phyloP scores from a whole-genome alignment of 169 alveolate species.

The Eimeria praecox region DNA sequence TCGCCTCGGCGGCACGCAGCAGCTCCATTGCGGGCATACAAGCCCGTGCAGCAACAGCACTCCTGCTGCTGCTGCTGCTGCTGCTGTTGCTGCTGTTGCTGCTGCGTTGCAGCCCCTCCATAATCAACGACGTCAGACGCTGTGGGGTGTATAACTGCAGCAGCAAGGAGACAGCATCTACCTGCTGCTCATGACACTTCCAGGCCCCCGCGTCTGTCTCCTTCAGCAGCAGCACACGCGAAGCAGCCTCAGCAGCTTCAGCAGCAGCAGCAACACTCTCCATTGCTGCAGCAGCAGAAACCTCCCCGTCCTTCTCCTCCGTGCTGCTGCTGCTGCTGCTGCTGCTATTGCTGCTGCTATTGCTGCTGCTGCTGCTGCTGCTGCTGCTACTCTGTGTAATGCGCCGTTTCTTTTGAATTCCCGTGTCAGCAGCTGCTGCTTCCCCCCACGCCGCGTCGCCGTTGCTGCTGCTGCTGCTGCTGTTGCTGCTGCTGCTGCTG shows the following conservation, averaged over 20 bases:
- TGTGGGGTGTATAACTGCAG: neutral
- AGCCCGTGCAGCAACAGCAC: neutral
- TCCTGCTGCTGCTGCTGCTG: neutral
- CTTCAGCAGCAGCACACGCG: neutral
- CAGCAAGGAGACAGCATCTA: slow-evolving; percentile 2
- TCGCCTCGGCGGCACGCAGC: slow-evolving; percentile 49
- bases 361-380: neutral
- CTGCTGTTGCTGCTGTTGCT: slow-evolving; percentile 7
- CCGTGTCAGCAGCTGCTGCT: neutral
- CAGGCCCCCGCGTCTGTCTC: slow-evolving; percentile 33
- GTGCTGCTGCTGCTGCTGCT: neutral
- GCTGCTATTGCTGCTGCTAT: slow-evolving; percentile 12
- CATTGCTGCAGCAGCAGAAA: neutral
- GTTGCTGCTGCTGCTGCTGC: slow-evolving; percentile 26
- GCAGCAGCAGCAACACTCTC: neutral
- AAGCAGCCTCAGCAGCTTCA: neutral
- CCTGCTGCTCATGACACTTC: slow-evolving; percentile 24
- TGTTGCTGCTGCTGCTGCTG: slow-evolving; percentile 29
- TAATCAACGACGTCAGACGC: neutral
- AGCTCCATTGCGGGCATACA: slow-evolving; percentile 4
- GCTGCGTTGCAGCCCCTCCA: slow-evolving; percentile 20
- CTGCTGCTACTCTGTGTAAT: neutral
- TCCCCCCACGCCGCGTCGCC: neutral
- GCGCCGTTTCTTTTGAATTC: slow-evolving; percentile 18
- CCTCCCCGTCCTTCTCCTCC: neutral